phyloP scores from a whole-genome alignment of 176 grass and related monocot species.

The Pontederia crassipes region DNA sequence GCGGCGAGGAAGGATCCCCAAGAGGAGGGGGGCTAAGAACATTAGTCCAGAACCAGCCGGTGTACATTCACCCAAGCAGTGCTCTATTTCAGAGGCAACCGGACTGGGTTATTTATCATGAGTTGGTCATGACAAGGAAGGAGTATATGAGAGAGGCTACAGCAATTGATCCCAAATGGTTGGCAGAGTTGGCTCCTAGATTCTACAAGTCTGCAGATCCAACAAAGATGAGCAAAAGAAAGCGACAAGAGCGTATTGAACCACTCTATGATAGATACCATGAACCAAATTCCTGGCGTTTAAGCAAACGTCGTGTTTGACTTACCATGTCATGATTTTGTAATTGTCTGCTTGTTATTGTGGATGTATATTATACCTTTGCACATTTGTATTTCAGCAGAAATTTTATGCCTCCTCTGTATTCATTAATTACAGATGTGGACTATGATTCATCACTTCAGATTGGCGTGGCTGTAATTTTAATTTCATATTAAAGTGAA shows the following conservation, averaged over 20 bases:
- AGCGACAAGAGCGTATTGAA: constrained; percentile 78
- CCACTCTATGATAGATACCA: constrained; percentile 84
- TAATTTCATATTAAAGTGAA: no score
- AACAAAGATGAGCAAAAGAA: constrained; percentile 85
- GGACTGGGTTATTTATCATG: constrained; percentile 86
- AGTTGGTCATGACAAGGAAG: constrained; percentile 84
- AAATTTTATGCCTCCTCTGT: no score
- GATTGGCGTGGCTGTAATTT: no score
- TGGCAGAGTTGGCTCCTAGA: constrained; percentile 67
- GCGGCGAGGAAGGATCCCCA: constrained; percentile 75
- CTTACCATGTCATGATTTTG: no score
- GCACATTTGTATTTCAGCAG: no score
- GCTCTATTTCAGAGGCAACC: constrained; percentile 88
- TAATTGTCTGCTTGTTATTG: no score
- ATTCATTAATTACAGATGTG: no score
- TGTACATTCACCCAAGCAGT: constrained; percentile 82
- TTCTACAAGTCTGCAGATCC: constrained; percentile 73
- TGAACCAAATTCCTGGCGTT: constrained; percentile 90
- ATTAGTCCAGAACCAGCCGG: constrained; percentile 79
- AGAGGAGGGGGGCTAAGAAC: constrained; percentile 92
- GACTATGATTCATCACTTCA: no score
- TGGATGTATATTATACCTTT: no score
- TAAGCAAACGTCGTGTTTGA: constrained; percentile 76
- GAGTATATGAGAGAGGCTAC: constrained; percentile 89
- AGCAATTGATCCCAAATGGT: constrained; percentile 73